These are phyloP conservation scores for Lentinula sp. DNA, from an alignment of 768 basidiomycete genomes.

Conservation along the genomic window DNA sequence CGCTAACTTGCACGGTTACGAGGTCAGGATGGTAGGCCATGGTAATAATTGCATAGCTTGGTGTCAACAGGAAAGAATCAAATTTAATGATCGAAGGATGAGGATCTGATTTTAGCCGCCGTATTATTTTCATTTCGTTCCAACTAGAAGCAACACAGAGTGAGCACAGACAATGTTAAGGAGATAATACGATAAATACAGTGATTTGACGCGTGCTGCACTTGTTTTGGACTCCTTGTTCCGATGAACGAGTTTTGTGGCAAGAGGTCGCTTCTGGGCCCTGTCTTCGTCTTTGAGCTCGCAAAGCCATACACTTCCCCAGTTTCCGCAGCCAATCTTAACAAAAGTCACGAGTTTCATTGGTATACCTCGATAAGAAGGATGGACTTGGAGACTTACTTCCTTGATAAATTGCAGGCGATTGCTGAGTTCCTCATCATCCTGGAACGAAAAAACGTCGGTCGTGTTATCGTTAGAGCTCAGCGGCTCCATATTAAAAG, in stretches of 20 bases:
- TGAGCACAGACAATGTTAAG: constrained; percentile 4
- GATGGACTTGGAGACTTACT: constrained; percentile 29
- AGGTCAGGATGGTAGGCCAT: constrained; percentile 86
- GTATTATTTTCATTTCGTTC: constrained; percentile 83
- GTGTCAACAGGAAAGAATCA: constrained; percentile 90
- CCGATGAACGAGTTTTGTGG: constrained; percentile 91
- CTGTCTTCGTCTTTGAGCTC: constrained; percentile 37
- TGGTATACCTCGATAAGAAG: constrained; percentile 5
- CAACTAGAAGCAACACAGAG: constrained; percentile 43
- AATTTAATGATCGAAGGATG: constrained; percentile 93
- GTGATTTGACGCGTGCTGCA: constrained; percentile 84
- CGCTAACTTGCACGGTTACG: constrained; percentile 84
- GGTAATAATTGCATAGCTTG: constrained; percentile 86
- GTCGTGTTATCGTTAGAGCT: constrained; percentile 8
- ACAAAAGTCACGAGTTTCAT: constrained; percentile 8
- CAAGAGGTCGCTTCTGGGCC: constrained; percentile 41
- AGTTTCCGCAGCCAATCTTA: constrained; percentile 87
- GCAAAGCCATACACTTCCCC: constrained; percentile 88
- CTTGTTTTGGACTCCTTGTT: constrained; percentile 73
- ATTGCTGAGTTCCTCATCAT: constrained; percentile 38
- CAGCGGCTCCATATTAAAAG: constrained; percentile 6
- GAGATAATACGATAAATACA: constrained; percentile 30
- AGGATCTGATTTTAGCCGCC: constrained; percentile 67
- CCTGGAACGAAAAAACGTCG: constrained; percentile 47
- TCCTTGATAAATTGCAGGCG: constrained; percentile 71